A percentile compares a stretch with the other conserved stretches of the same genome.
Conservation (phyloP, 129 eudicot genomes). For the Tanacetum coccineum region DNA sequence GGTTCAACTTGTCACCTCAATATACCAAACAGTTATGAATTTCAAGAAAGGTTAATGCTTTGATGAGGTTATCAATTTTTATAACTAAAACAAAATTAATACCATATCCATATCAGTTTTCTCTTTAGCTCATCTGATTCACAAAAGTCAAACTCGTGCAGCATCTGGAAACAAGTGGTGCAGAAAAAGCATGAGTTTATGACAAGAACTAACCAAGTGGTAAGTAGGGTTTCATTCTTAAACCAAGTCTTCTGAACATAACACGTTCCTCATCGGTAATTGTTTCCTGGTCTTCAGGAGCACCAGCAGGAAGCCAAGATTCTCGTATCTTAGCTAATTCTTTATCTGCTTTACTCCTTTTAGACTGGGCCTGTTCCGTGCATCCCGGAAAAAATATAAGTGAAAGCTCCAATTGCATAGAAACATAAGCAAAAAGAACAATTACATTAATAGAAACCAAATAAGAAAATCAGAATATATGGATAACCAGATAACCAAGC, state of each 20-base stretch:
- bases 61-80: background rate
- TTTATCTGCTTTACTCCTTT: slow-evolving; percentile 78
- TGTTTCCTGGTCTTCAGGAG: slow-evolving; percentile 94
- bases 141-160: too few species aligned
- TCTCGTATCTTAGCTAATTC: slow-evolving; percentile 73
- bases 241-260: slow-evolving; percentile 83
- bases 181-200: background rate
- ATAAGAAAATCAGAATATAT: background rate
- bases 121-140: too few species aligned
- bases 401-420: background rate
- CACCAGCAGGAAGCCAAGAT: slow-evolving; percentile 82
- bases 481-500: too few species aligned
- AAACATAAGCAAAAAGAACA: background rate
- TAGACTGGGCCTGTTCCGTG: slow-evolving; percentile 68
- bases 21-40: too few species aligned
- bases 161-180: slow-evolving; percentile 13
- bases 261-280: slow-evolving; percentile 90
- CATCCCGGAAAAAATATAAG: slow-evolving; percentile 7
- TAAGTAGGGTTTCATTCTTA: slow-evolving; percentile 91
- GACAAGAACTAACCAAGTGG: slow-evolving; percentile 70
- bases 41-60: slow-evolving; percentile 4
- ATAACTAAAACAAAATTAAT: background rate
- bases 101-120: too few species aligned
- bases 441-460: background rate
- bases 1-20: too few species aligned